These are phyloP conservation scores for Hirsutella rhossiliensis DNA, from an alignment of 2,329 filamentous ascomycete genomes.

Conservation along the genomic window DNA sequence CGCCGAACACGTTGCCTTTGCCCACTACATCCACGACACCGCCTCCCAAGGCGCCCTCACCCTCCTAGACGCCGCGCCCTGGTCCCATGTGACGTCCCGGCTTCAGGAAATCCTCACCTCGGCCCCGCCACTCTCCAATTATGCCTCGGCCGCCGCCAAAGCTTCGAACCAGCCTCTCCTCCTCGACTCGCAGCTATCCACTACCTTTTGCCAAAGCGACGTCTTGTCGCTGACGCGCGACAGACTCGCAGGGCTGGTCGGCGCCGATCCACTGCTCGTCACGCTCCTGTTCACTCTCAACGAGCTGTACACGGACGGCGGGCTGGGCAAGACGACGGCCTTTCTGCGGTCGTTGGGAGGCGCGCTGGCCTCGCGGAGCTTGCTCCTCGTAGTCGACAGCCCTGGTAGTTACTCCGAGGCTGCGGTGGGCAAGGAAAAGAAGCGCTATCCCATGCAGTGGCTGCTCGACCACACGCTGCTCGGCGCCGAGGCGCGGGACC, in stretches of 20 bases:
- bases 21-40: slow-evolving; percentile 25
- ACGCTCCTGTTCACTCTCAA: slow-evolving; percentile 93
- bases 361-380: slow-evolving; percentile 40
- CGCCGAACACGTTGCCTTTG: slow-evolving; percentile 48
- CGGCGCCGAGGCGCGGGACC: slow-evolving; percentile 21
- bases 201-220: slow-evolving; percentile 35
- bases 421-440: slow-evolving; percentile 47
- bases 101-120: slow-evolving; percentile 46
- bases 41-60: slow-evolving; percentile 30
- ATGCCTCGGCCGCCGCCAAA: slow-evolving; percentile 34
- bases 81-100: slow-evolving; percentile 49
- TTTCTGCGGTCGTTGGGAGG: slow-evolving; percentile 62
- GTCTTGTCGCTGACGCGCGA: slow-evolving; percentile 28
- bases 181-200: slow-evolving; percentile 20
- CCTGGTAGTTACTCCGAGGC: slow-evolving; percentile 88
- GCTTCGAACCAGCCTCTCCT: slow-evolving; percentile 34
- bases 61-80: slow-evolving; percentile 75
- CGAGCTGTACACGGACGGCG: slow-evolving; percentile 74
- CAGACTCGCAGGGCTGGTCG: slow-evolving; percentile 20
- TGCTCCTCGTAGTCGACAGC: slow-evolving; percentile 81
- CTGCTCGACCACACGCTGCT: slow-evolving; percentile 73
- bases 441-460: slow-evolving; percentile 87
- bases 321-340: slow-evolving; percentile 59
- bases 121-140: slow-evolving; percentile 36
- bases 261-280: slow-evolving; percentile 39